Conservation (phyloP, 768 basidiomycete genomes). For the Termitomyces sp. region DNA sequence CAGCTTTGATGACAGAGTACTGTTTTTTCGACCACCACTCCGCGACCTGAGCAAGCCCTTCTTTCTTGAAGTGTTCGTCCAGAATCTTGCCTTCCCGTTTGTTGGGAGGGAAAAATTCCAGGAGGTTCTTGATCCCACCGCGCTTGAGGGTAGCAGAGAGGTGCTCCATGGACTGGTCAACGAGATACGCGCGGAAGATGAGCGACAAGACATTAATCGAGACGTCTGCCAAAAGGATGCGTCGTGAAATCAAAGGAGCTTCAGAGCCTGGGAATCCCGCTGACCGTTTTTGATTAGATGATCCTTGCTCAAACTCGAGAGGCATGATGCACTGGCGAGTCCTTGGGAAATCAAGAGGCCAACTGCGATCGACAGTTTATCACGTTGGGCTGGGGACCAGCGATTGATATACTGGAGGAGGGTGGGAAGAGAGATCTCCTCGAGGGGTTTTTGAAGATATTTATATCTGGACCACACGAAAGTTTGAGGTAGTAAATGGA, state of each 20-base stretch:
- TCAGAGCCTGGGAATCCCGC: background rate
- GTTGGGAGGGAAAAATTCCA: conserved; percentile 82
- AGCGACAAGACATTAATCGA: conserved; percentile 70
- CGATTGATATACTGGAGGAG: conserved; percentile 87
- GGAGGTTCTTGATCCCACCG: conserved; percentile 80
- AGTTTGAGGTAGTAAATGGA: background rate
- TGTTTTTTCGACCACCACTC: conserved; percentile 96
- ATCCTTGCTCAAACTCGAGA: conserved; percentile 84
- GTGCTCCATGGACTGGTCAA: conserved; percentile 85
- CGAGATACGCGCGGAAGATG: conserved; percentile 78
- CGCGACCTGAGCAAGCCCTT: conserved; percentile 69
- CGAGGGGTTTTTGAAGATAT: conserved; percentile 96
- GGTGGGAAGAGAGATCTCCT: conserved; percentile 74
- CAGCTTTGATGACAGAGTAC: conserved; percentile 75
- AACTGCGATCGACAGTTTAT: conserved; percentile 77
- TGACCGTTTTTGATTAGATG: conserved; percentile 93
- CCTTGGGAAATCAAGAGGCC: conserved; percentile 84
- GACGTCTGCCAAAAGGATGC: conserved; percentile 45
- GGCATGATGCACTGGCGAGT: conserved; percentile 68
- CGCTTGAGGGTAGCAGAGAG: conserved; percentile 77
- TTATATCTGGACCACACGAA: conserved; percentile 68
- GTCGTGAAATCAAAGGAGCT: background rate
- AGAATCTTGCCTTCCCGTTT: conserved; percentile 69
- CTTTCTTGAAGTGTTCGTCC: conserved; percentile 84
- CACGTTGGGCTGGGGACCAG: conserved; percentile 71